phyloP scores from a whole-genome alignment of 75 land plant genomes.

The Sequoia sempervirens region DNA sequence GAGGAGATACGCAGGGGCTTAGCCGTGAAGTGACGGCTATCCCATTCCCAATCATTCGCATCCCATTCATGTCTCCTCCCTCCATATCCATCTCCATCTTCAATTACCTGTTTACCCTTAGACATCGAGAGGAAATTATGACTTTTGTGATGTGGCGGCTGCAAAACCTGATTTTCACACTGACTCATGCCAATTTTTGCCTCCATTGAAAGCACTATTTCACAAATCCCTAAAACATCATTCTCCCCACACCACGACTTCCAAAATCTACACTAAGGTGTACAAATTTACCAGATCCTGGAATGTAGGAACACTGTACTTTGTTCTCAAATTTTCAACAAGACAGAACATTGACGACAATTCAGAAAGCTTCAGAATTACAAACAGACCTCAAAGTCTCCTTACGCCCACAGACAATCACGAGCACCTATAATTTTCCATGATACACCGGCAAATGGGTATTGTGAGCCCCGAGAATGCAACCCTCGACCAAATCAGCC shows the following conservation, averaged over 20 bases:
- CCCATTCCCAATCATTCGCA: constrained; percentile 58
- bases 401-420: neutral
- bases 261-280: neutral
- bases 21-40: constrained; percentile 42
- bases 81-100: constrained; percentile 6
- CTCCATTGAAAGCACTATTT: neutral
- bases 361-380: neutral
- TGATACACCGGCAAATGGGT: neutral
- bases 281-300: neutral
- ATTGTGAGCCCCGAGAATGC: neutral
- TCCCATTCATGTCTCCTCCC: constrained; percentile 43
- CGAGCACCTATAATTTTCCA: neutral
- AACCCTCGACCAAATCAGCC: neutral
- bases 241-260: neutral
- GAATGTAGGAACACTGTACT: neutral
- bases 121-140: neutral
- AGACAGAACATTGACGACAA: neutral
- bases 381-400: neutral
- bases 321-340: neutral
- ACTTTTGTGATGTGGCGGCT: neutral
- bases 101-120: constrained; percentile 1
- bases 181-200: neutral
- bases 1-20: constrained; percentile 8
- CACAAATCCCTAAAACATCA: neutral
- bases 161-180: neutral